These are phyloP conservation scores for Daldinia loculata DNA, from an alignment of 495 filamentous ascomycete genomes.

Conservation along the genomic window DNA sequence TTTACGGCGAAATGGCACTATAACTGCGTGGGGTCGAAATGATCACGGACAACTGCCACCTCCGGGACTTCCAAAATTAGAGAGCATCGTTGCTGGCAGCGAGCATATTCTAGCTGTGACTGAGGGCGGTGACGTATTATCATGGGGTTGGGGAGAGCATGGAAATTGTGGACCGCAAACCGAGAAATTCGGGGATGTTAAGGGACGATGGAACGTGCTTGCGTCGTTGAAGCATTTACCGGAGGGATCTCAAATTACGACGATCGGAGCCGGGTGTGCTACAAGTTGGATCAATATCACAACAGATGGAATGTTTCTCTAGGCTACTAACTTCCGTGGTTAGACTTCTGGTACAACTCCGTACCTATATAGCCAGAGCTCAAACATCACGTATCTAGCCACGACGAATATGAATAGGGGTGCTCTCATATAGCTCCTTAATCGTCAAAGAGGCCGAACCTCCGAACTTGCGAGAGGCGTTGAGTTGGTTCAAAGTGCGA, in stretches of 20 bases:
- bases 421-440: conserved; percentile 27
- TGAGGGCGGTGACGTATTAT: conserved; percentile 66
- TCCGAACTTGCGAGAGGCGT: conserved; percentile 65
- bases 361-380: not conserved
- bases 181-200: conserved; percentile 69
- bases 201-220: conserved; percentile 69
- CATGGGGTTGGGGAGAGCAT: conserved; percentile 98
- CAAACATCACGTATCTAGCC: not conserved
- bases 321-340: not conserved
- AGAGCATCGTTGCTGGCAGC: conserved; percentile 78
- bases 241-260: conserved; percentile 55
- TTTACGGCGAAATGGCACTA: conserved; percentile 60
- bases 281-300: conserved; percentile 78
- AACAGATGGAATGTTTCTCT: conserved; percentile 41
- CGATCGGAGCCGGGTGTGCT: conserved; percentile 84
- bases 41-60: conserved; percentile 85
- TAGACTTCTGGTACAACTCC: not conserved
- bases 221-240: conserved; percentile 59
- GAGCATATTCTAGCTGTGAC: conserved; percentile 82
- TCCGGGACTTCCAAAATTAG: conserved; percentile 56
- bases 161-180: conserved; percentile 86
- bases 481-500: conserved; percentile 71
- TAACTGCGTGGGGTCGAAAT: conserved; percentile 78
- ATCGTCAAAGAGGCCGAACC: conserved; percentile 62
- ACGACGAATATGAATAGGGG: not conserved